Base-by-base conservation (phyloP, 2,329 filamentous ascomycete species). In the Torrubiella hemipterigena region DNA sequence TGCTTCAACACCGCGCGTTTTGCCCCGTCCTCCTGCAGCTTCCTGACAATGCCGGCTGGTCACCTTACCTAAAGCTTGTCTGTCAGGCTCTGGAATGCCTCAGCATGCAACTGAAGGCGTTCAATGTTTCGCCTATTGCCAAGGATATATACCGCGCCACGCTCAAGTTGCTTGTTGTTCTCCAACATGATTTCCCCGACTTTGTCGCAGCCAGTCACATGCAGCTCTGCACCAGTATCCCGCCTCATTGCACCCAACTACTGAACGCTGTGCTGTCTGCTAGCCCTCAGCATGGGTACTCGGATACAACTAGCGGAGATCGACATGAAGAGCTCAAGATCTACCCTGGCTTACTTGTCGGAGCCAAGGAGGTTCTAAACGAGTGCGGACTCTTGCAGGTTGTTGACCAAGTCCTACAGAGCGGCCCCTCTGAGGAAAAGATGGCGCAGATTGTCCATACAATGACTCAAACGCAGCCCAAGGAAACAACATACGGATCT, bases 181-280 rank as follows among this genome's bases (percentile, higher is more conserved):
- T 98, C 32, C 83, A 94, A 43, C 91, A 96, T 49, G 91, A 98
- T 53, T 96, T 85, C 55, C 82, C 89, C 0, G 86, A 95, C 34
- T 98, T 94, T 54, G 61, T 98, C 25, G 81, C 83, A 6, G 83
- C 87, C 44, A 85, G 93, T 52, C 83, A 93, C 49, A 75, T 83
- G 42, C 73, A 76, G 42, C 73, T 98, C 31, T 86, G 80, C 58
- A 78, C 81, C 44, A 76, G 74, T 47, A 80, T 96, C 35, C 83
- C 87, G 2, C 73, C 77, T 30, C 81, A 91, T 47, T 91, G 84
- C 55, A 77, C 79, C 12, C 91, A 96, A 54, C 66, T 95, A 31
- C 76, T 87, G 42, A 95, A 96, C 48, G 67, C 94, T 33, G 76
- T 98, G 32, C 68, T 96, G 38, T 81, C 81, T 39, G 85, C 87